Base-by-base conservation (phyloP, 2,329 filamentous ascomycete species). In the Waltergamsia citrina region DNA sequence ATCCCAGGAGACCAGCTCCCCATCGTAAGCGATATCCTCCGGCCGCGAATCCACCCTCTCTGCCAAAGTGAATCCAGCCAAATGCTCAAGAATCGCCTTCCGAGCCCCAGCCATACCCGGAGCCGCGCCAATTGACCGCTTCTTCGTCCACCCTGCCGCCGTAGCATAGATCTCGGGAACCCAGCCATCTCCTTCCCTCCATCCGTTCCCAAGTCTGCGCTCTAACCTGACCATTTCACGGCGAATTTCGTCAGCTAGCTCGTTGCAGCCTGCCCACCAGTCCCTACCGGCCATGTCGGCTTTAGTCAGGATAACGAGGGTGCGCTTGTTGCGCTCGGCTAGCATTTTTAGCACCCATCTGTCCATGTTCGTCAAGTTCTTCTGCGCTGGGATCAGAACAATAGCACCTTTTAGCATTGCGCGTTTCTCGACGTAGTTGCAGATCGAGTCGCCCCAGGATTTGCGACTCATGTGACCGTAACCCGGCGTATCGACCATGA, bases 301-400 rank as follows among this genome's bases (percentile, higher is more conserved):
- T 51, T 75, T 75, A 9, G 73, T 77, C 32, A 78, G 48, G 5
- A 75, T 60, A 2, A 75, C 60, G 6, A 63, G 46, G 2, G 68
- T 71, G 33, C 56, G 56, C 20, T 66, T 57, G 8, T 59, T 58
- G 4, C 59, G 55, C 32, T 61, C 52, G 32, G 65, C 56, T 41
- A 77, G 54, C 29, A 69, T 50, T 37, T 56, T 49, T 22, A 77
- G 48, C 39, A 69, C 57, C 51, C 62, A 57, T 10, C 50, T 48
- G 43, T 77, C 72, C 31, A 59, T 59, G 16, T 56, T 49, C 40
- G 69, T 67, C 2, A 73, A 51, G 11, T 63, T 65, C 29, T 72
- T 69, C 36, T 71, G 62, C 4, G 65, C 63, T 20, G 73, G 68
- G 12, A 77, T 53, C 24, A 78, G 52, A 30, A 77, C 41, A 7